Conservation (phyloP, 768 basidiomycete species). For the Lyophyllum shimeji region DNA sequence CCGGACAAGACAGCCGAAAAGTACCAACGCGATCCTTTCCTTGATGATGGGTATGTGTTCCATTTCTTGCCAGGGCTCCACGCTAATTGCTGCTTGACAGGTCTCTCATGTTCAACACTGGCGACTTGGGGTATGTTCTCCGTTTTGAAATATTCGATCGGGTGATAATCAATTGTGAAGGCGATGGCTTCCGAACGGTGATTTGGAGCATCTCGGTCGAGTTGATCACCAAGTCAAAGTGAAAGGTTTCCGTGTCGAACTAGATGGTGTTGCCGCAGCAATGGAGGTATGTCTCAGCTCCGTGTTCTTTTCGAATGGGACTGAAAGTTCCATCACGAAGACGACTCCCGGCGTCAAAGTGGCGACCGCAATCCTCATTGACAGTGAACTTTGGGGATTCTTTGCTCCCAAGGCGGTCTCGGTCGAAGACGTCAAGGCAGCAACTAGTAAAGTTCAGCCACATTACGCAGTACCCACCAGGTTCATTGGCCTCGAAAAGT, state of each 20-base stretch:
- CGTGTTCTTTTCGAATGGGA: not conserved
- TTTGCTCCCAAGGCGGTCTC: slow-evolving; percentile 39
- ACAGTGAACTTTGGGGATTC: slow-evolving; percentile 56
- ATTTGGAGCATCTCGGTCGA: slow-evolving; percentile 56
- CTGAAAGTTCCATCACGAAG: not conserved
- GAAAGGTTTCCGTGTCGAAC: slow-evolving; percentile 64
- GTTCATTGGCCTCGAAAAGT: slow-evolving; percentile 39
- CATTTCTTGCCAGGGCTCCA: not conserved
- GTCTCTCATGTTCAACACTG: slow-evolving; percentile 62
- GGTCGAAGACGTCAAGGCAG: slow-evolving; percentile 38
- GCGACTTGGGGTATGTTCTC: slow-evolving; percentile 46
- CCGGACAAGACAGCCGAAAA: slow-evolving; percentile 51
- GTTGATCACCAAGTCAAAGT: slow-evolving; percentile 65
- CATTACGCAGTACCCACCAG: slow-evolving; percentile 58
- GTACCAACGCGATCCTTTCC: slow-evolving; percentile 50
- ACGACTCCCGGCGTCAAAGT: slow-evolving; percentile 28
- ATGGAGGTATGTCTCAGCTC: slow-evolving; percentile 43
- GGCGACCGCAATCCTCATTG: slow-evolving; percentile 53
- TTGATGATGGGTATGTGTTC: slow-evolving; percentile 43
- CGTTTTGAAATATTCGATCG: not conserved
- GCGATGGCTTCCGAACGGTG: slow-evolving; percentile 50
- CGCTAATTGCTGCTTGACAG: slow-evolving; percentile 11
- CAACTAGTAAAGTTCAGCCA: slow-evolving; percentile 48
- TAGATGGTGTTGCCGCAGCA: slow-evolving; percentile 58
- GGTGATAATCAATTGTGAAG: slow-evolving; percentile 21